These are phyloP conservation scores for Candida nonsorbophila DNA, from an alignment of 805 yeast genomes.

Conservation along the genomic window DNA sequence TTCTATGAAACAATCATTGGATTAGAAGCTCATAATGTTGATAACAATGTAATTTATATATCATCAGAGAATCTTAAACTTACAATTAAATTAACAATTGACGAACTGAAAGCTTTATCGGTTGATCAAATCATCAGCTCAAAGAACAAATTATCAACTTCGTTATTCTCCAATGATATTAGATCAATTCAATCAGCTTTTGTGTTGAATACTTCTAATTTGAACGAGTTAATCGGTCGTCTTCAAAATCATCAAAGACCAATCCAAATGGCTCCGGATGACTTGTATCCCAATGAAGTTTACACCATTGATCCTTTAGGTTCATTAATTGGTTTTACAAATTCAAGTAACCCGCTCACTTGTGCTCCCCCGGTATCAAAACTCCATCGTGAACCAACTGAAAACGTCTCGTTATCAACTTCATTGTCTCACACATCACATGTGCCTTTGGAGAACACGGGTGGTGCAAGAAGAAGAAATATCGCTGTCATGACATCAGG, in stretches of 20 bases:
- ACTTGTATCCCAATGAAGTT: conserved; percentile 67
- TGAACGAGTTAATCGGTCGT: conserved; percentile 29
- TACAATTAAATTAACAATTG: conserved; percentile 15
- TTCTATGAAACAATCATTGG: conserved; percentile 53
- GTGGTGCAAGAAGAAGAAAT: conserved; percentile 33
- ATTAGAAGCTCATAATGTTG: conserved; percentile 17
- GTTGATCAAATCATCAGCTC: conserved; percentile 12
- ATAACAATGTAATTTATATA: conserved; percentile 13
- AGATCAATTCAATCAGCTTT: conserved; percentile 36
- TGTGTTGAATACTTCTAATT: conserved; percentile 41
- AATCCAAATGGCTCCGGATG: conserved; percentile 63
- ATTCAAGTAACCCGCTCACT: conserved; percentile 51
- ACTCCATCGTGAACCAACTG: conserved; percentile 15
- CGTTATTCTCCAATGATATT: conserved; percentile 37
- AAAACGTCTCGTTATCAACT: conserved; percentile 8
- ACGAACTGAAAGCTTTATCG: conserved; percentile 10
- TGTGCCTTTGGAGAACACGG: conserved; percentile 6
- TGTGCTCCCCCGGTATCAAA: conserved; percentile 39
- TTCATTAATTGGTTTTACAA: conserved; percentile 72
- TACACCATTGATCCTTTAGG: conserved; percentile 84
- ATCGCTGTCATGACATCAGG: conserved; percentile 98
- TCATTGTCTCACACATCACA: conserved; percentile 4
- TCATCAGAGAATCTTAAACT: conserved; percentile 16
- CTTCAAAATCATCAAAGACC: conserved; percentile 4
- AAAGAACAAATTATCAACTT: conserved; percentile 13